phyloP scores from a whole-genome alignment of 2,329 filamentous ascomycete species.

The Trichoderma hamatum region DNA sequence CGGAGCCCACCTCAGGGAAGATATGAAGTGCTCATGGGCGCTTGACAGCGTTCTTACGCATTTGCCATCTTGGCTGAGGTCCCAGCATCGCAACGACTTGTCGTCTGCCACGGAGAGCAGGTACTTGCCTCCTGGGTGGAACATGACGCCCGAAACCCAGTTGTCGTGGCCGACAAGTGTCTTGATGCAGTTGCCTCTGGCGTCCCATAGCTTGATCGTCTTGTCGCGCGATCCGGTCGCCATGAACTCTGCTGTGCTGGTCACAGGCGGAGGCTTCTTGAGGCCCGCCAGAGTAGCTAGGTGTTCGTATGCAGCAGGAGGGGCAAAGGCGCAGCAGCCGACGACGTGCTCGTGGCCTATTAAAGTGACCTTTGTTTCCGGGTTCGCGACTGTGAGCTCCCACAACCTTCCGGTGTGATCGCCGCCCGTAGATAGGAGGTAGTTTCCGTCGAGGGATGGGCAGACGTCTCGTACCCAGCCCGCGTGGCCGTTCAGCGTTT shows the following conservation, averaged over 20 bases:
- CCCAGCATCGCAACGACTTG: constrained; percentile 92
- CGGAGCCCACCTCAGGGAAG: constrained; percentile 85
- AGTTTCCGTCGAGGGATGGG: constrained; percentile 81
- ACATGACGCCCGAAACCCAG: constrained; percentile 84
- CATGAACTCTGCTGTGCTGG: constrained; percentile 80
- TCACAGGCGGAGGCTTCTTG: constrained; percentile 76
- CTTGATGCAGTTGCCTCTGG: constrained; percentile 79
- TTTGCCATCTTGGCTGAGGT: constrained; percentile 84
- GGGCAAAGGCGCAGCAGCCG: constrained; percentile 85
- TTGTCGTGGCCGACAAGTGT: constrained; percentile 89
- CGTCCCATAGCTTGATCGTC: constrained; percentile 86
- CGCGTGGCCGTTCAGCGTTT: constrained; percentile 81
- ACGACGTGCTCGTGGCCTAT: constrained; percentile 87
- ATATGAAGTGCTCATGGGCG: constrained; percentile 82
- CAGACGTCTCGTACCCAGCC: constrained; percentile 92
- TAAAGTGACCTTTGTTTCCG: constrained; percentile 77
- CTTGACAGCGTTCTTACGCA: constrained; percentile 81
- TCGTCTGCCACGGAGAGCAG: constrained; percentile 85
- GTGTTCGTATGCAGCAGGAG: constrained; percentile 73
- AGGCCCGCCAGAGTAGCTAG: constrained; percentile 76
- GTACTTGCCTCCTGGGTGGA: constrained; percentile 91
- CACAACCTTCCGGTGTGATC: constrained; percentile 82
- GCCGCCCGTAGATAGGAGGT: constrained; percentile 78
- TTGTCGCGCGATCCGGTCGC: constrained; percentile 90
- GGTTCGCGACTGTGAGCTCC: constrained; percentile 69